phyloP scores from a whole-genome alignment of 176 grass and related monocot genomes.

The Oryza meridionalis region DNA sequence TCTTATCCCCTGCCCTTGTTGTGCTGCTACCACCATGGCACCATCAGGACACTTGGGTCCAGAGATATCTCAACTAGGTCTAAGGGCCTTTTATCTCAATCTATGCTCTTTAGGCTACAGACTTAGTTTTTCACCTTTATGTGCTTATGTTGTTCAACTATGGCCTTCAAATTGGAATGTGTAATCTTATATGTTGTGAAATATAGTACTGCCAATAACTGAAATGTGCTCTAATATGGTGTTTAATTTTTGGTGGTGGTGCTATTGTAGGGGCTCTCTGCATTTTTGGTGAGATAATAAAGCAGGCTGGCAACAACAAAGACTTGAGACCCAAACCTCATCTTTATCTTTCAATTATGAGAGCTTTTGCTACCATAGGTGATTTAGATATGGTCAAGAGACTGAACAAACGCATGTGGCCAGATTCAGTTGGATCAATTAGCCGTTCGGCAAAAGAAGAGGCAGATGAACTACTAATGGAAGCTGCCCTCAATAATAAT shows the following conservation, averaged over 20 bases:
- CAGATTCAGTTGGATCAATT: slow-evolving; percentile 83
- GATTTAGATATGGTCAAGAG: slow-evolving; percentile 81
- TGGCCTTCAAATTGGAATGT: not conserved
- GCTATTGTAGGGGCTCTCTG: slow-evolving; percentile 75
- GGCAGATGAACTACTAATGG: slow-evolving; percentile 87
- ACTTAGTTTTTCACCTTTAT: slow-evolving; percentile 4
- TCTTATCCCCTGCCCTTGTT: not conserved
- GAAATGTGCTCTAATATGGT: slow-evolving; percentile 34
- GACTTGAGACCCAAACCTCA: slow-evolving; percentile 84
- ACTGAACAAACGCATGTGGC: slow-evolving; percentile 72
- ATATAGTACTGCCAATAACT: slow-evolving; percentile 13
- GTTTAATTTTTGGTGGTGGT: slow-evolving; percentile 18
- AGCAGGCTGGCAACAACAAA: slow-evolving; percentile 65
- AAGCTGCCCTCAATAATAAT: slow-evolving; percentile 86
- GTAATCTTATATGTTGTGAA: not conserved
- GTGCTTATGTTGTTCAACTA: not conserved
- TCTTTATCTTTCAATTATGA: slow-evolving; percentile 92
- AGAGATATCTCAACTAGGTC: not conserved
- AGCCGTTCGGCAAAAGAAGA: slow-evolving; percentile 62
- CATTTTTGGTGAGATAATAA: slow-evolving; percentile 93
- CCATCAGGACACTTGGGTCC: not conserved
- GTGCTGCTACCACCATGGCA: too few relatives aligned
- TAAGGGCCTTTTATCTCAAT: not conserved
- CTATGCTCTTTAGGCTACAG: not conserved
- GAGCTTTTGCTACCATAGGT: slow-evolving; percentile 75